phyloP scores from a whole-genome alignment of 1,139 yeast genomes.

The Blastobotrys apis region DNA sequence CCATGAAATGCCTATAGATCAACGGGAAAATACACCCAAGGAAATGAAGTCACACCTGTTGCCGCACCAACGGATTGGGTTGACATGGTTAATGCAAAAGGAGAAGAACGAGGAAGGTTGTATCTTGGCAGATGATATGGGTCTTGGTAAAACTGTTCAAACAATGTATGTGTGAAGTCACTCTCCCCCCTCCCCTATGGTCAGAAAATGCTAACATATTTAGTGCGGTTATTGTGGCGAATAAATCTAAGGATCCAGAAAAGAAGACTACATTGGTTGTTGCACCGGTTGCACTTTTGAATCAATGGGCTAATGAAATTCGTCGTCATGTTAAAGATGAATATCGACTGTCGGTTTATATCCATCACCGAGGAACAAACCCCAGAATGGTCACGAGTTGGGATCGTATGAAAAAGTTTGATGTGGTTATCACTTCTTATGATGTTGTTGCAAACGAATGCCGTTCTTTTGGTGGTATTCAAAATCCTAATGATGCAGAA shows the following conservation, averaged over 20 bases:
- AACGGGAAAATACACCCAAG: constrained; percentile 63
- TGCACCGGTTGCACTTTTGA: constrained; percentile 77
- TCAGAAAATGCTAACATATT: constrained; percentile 4
- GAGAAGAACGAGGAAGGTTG: constrained; percentile 59
- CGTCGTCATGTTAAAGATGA: constrained; percentile 53
- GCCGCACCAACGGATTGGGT: constrained; percentile 83
- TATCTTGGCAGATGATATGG: constrained; percentile 90
- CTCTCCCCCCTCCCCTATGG: not conserved
- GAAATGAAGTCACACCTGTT: constrained; percentile 61
- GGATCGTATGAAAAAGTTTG: constrained; percentile 50
- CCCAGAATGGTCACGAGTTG: constrained; percentile 39
- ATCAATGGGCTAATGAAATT: constrained; percentile 83
- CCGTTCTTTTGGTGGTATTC: not conserved
- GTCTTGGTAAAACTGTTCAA: constrained; percentile 87
- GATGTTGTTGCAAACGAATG: constrained; percentile 55
- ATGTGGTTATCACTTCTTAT: constrained; percentile 77
- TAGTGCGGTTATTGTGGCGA: constrained; percentile 53
- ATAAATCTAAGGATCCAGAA: constrained; percentile 44
- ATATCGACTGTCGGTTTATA: constrained; percentile 46
- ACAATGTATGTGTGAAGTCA: constrained; percentile 44
- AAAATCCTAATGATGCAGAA: constrained; percentile 23
- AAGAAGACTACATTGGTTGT: constrained; percentile 65
- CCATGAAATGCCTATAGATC: constrained; percentile 37
- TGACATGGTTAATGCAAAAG: constrained; percentile 72
- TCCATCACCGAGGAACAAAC: constrained; percentile 55